A percentile compares a stretch with the other conserved stretches of the same genome.
phyloP scores from a whole-genome alignment of 2,329 filamentous ascomycete species.

The Cytospora leucostoma region DNA sequence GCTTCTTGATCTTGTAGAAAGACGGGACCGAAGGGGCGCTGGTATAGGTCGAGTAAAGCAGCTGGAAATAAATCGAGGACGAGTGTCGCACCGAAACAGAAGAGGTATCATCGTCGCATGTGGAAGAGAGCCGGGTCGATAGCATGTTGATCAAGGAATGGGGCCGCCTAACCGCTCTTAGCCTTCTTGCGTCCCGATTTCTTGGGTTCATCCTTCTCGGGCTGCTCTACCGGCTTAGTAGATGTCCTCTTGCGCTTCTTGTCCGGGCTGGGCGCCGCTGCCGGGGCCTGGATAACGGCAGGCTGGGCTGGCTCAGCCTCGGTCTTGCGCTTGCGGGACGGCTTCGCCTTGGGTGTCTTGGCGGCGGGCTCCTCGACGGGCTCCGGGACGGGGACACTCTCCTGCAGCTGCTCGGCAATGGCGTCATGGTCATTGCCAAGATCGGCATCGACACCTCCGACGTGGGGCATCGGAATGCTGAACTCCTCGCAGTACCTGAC shows the following conservation, averaged over 20 bases:
- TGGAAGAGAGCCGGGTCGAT: slow-evolving; percentile 37
- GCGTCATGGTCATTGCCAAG: slow-evolving; percentile 55
- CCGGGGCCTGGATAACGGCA: slow-evolving; percentile 34
- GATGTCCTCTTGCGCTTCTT: slow-evolving; percentile 64
- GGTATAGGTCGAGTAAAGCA: slow-evolving; percentile 9
- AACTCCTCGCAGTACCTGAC: slow-evolving; percentile 61
- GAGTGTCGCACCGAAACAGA: slow-evolving; percentile 26
- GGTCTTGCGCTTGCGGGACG: slow-evolving; percentile 58
- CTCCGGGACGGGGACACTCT: slow-evolving; percentile 41
- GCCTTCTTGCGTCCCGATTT: slow-evolving; percentile 63
- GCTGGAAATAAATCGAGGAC: slow-evolving; percentile 13
- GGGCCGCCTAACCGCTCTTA: slow-evolving; percentile 41
- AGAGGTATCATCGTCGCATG: slow-evolving; percentile 36
- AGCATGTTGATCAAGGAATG: slow-evolving; percentile 34
- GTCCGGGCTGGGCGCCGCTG: slow-evolving; percentile 55
- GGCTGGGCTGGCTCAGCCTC: slow-evolving; percentile 43
- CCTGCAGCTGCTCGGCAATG: slow-evolving; percentile 60
- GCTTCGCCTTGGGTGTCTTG: slow-evolving; percentile 59
- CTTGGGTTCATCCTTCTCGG: slow-evolving; percentile 58
- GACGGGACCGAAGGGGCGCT: slow-evolving; percentile 8
- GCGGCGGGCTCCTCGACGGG: slow-evolving; percentile 48
- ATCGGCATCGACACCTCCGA: slow-evolving; percentile 47
- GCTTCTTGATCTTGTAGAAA: slow-evolving; percentile 12
- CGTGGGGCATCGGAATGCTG: slow-evolving; percentile 54
- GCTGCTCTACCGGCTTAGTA: slow-evolving; percentile 51